A percentile compares a stretch with the other conserved stretches of the same genome.
phyloP scores from a whole-genome alignment of 371 early-diverging fungal genomes.

The Funneliformis caledonium region DNA sequence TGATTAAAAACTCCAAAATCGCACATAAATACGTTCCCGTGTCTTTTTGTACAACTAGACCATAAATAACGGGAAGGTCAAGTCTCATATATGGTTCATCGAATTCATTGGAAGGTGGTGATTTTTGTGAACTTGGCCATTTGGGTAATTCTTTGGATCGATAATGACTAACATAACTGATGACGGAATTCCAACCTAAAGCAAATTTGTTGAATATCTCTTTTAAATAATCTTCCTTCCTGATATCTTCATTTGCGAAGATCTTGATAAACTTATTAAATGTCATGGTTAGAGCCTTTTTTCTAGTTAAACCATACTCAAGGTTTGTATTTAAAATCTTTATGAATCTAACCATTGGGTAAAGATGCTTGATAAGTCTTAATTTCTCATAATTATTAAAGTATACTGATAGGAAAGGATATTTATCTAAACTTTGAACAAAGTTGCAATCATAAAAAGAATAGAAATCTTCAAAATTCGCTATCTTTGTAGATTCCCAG shows the following conservation, averaged over 20 bases:
- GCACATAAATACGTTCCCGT: conserved; percentile 27
- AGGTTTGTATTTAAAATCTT: conserved; percentile 28
- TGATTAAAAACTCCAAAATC: conserved; percentile 24
- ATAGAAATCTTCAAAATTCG: conserved; percentile 7
- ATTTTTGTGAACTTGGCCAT: neutral
- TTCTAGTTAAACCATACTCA: conserved; percentile 26
- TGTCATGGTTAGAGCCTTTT: conserved; percentile 22
- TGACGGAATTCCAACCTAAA: conserved; percentile 33
- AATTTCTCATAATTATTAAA: conserved; percentile 39
- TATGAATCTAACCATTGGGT: conserved; percentile 31
- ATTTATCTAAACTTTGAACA: neutral
- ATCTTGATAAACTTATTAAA: conserved; percentile 27
- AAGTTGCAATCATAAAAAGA: neutral
- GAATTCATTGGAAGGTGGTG: too few relatives aligned
- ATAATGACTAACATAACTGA: conserved; percentile 5
- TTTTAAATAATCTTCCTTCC: neutral
- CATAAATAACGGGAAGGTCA: conserved; percentile 21
- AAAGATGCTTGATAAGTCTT: conserved; percentile 17
- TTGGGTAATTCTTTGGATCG: conserved; percentile 19
- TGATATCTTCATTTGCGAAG: neutral
- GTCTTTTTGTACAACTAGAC: conserved; percentile 36
- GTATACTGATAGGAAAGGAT: conserved; percentile 28
- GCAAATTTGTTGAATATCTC: conserved; percentile 16
- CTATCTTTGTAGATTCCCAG: conserved; percentile 12
- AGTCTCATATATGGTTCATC: conserved; percentile 12